Conservation (phyloP, 2,329 filamentous ascomycete species). For the Dactylonectria macrodidyma region DNA sequence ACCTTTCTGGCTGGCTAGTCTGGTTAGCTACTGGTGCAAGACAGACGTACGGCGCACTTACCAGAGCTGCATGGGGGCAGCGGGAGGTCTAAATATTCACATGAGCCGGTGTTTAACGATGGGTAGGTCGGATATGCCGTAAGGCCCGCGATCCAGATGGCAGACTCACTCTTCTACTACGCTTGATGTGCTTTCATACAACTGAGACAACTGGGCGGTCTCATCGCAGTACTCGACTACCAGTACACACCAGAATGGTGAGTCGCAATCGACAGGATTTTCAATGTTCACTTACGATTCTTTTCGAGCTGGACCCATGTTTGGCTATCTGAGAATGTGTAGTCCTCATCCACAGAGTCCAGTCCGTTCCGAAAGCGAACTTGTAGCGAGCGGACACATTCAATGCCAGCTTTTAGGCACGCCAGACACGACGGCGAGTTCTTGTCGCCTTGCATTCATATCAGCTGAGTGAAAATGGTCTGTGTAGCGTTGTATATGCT, state of each 20-base stretch:
- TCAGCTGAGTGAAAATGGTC: neutral
- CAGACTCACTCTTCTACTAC: constrained; percentile 14
- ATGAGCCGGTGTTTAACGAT: neutral
- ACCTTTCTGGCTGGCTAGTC: constrained; percentile 12
- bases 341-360: constrained; percentile 21
- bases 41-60: neutral
- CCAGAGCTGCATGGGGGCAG: constrained; percentile 8
- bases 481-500: neutral
- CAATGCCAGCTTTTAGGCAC: constrained; percentile 34
- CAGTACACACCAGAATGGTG: neutral
- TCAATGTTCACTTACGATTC: constrained; percentile 5
- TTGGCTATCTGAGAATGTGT: constrained; percentile 24
- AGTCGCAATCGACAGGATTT: neutral
- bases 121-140: neutral
- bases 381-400: constrained; percentile 34
- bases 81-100: neutral
- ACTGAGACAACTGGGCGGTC: constrained; percentile 23
- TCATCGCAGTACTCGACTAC: constrained; percentile 33
- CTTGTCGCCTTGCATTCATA: constrained; percentile 28
- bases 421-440: constrained; percentile 32
- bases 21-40: neutral
- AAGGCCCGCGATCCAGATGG: neutral
- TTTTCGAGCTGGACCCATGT: constrained; percentile 26
- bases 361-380: constrained; percentile 38
- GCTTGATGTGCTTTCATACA: constrained; percentile 11